Base-by-base conservation (phyloP, 768 basidiomycete species). In the Suillus subluteus region DNA sequence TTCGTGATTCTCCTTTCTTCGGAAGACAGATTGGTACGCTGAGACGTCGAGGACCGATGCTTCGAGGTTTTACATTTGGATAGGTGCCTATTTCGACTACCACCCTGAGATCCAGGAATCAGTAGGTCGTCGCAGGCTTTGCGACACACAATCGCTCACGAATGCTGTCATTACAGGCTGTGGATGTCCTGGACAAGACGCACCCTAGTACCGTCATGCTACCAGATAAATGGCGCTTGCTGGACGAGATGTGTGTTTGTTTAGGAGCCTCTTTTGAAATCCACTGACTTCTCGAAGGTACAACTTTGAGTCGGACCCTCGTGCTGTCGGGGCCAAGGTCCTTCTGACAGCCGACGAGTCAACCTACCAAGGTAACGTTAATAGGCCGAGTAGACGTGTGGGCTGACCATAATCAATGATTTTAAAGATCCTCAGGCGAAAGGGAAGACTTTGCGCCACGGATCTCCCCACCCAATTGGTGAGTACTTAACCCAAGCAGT, bases 381-480 rank as follows among this genome's bases (percentile, higher is more conserved):
- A 69, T n/a, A 38, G 40, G 1, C 1, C 18, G 26, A 13, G 7
- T 12, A 37, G 9, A 32, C 11, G 23, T n/a, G 5, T 32, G 46
- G 40, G 40, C 18, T 40, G 1, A 65, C 63, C 38, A 18, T 40
- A 35, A 18, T 26, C 16, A 59, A 59, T 30, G 40, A 61, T 44
- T 2, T 41, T 35, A 4, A 62, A 79, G 76, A 79, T 56, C 70
- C 59, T 30, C 71, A 1, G 70, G 69, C 56, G 59, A 72, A 64
- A 70, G 86, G 13, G 12, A 61, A 61, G 50, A 82, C 80, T 38
- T 90, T 84, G 71, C 76, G 88, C 69, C 87, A 91, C 72, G 94
- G 93, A 15, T 80, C 74, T 38, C 92, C 94, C 6, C 93, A 94
- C 78, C 94, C 94, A 3, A 86, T 88, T 70, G 91, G 92, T 88